Conservation (phyloP, 2,329 filamentous ascomycete species). For the Fonsecaea monophora region DNA sequence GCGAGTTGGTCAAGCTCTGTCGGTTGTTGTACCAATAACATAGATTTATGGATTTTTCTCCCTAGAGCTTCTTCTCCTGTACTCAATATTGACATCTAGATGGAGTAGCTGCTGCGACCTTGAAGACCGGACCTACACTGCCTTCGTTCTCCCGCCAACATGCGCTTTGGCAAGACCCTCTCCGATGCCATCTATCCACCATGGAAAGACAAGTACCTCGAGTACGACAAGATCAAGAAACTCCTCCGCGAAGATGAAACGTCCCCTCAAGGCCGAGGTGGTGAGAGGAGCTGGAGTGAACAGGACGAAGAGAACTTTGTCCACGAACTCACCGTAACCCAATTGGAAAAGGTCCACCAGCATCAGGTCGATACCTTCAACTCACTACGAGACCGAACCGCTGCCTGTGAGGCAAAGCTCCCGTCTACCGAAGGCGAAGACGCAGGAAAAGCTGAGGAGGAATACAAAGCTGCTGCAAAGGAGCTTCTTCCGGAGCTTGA, state of each 20-base stretch:
- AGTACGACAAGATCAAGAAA: slow-evolving; percentile 91
- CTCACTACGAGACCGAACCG: slow-evolving; percentile 79
- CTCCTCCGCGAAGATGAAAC: slow-evolving; percentile 78
- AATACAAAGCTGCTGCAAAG: slow-evolving; percentile 63
- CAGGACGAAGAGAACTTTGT: slow-evolving; percentile 93
- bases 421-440: slow-evolving; percentile 57
- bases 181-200: slow-evolving; percentile 78
- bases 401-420: slow-evolving; percentile 70
- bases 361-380: slow-evolving; percentile 86
- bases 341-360: slow-evolving; percentile 90
- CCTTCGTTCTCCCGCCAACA: slow-evolving; percentile 48
- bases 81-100: background rate
- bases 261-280: slow-evolving; percentile 53
- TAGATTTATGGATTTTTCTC: background rate
- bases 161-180: slow-evolving; percentile 94
- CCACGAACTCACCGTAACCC: slow-evolving; percentile 90
- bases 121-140: background rate
- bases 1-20: background rate
- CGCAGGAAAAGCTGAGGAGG: slow-evolving; percentile 46
- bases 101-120: slow-evolving; percentile 12
- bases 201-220: slow-evolving; percentile 94
- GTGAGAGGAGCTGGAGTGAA: slow-evolving; percentile 80
- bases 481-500: slow-evolving; percentile 83
- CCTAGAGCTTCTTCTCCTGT: background rate
- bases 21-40: background rate